A percentile compares a stretch with the other conserved stretches of the same genome.
Evolutionary conservation across 176 grass and related monocot genomes (phyloP).

Genomic region (Urochloa ruziziensis): DNA sequence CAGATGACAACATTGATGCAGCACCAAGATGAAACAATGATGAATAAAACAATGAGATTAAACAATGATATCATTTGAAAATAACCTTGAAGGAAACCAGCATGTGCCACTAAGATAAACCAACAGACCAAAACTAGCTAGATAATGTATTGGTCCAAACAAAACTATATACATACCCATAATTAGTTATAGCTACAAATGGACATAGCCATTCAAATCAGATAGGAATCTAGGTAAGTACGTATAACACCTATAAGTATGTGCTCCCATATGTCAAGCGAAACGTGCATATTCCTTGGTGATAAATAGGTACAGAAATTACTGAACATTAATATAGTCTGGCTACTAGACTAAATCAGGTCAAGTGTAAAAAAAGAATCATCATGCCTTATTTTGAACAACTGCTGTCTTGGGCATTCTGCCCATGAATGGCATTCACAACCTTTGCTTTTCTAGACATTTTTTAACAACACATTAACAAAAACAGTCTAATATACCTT

Average conservation of each 20-base stretch:
- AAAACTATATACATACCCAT: not conserved
- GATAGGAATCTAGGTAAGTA: not conserved
- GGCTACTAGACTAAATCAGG: not conserved
- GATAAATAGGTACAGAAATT: not conserved
- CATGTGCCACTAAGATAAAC: not conserved
- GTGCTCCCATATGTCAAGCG: not conserved
- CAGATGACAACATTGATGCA: not conserved
- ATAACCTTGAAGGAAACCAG: constrained; percentile 2
- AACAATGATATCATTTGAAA: constrained; percentile 2
- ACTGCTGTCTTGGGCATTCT: not conserved
- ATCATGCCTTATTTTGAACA: not conserved
- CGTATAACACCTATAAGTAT: not conserved
- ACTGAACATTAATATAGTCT: not conserved
- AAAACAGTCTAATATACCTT: not conserved
- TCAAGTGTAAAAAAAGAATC: not conserved
- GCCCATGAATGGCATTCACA: not conserved
- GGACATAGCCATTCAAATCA: not conserved
- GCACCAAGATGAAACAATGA: constrained; percentile 1
- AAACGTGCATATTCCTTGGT: not conserved
- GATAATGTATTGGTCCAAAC: not conserved
- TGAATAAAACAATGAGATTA: too few relatives aligned
- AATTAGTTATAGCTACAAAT: not conserved
- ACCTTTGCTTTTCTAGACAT: not conserved
- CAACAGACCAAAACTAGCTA: not conserved
- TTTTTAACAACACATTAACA: not conserved